Conservation (phyloP, 306 rosid genomes). For the Vigna unguiculata region DNA sequence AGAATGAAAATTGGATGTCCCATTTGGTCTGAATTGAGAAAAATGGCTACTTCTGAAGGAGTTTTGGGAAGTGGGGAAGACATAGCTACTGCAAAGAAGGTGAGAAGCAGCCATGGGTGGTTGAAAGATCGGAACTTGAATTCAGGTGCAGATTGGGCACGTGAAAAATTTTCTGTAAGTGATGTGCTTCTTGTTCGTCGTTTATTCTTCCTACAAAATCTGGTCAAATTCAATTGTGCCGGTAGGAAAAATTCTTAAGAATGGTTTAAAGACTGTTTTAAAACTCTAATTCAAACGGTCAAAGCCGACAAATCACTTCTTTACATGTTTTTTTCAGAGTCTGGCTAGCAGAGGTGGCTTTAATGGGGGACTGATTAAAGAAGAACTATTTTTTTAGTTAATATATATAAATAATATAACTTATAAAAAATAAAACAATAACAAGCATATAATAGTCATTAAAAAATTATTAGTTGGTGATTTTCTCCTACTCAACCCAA, state of each 20-base stretch:
- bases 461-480: too few relatives aligned
- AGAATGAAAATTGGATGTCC: slow-evolving; percentile 51
- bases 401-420: too few relatives aligned
- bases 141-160: slow-evolving; percentile 23
- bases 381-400: too few relatives aligned
- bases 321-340: too few relatives aligned
- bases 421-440: too few relatives aligned
- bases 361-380: too few relatives aligned
- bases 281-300: background rate
- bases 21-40: slow-evolving; percentile 50
- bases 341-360: too few relatives aligned
- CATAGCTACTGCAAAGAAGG: slow-evolving; percentile 54
- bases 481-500: too few relatives aligned
- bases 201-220: background rate
- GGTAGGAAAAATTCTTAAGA: background rate
- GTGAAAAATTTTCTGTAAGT: background rate
- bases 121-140: slow-evolving; percentile 17
- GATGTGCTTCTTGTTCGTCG: slow-evolving; percentile 14
- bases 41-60: slow-evolving; percentile 46
- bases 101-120: slow-evolving; percentile 74
- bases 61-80: slow-evolving; percentile 51
- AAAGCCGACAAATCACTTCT: background rate
- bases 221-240: background rate
- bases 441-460: too few relatives aligned
- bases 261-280: background rate